Conservation (phyloP, 2,329 filamentous ascomycete species). For the Aspergillus oerlinghausenensis region DNA sequence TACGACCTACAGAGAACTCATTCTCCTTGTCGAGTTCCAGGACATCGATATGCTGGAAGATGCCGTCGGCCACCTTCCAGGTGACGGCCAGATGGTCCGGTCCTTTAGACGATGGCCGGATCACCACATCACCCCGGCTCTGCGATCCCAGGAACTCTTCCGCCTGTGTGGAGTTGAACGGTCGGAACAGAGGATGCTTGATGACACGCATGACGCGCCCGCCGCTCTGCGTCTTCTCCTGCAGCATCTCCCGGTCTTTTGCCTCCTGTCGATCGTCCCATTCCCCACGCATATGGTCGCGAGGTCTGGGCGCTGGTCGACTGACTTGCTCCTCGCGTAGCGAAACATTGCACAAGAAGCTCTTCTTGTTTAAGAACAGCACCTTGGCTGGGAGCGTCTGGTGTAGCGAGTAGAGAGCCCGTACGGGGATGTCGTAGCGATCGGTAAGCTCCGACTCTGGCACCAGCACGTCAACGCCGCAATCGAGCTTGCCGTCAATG, state of each 20-base stretch:
- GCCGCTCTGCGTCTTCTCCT: slow-evolving; percentile 79
- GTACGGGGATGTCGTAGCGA: slow-evolving; percentile 61
- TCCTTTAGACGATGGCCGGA: slow-evolving; percentile 90
- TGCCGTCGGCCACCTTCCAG: slow-evolving; percentile 93
- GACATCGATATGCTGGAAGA: slow-evolving; percentile 98
- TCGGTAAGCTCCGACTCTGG: slow-evolving; percentile 77
- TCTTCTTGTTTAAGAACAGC: slow-evolving; percentile 78
- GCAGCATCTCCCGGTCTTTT: slow-evolving; percentile 74
- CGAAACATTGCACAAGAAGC: slow-evolving; percentile 77
- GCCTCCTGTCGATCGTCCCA: slow-evolving; percentile 85
- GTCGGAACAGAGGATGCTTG: slow-evolving; percentile 93
- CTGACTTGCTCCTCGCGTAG: slow-evolving; percentile 77
- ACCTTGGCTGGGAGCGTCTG: slow-evolving; percentile 89
- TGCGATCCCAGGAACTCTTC: slow-evolving; percentile 90
- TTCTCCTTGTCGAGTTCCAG: slow-evolving; percentile 95
- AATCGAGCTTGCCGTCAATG: slow-evolving; percentile 89
- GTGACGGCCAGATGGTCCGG: slow-evolving; percentile 93
- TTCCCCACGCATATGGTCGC: slow-evolving; percentile 70
- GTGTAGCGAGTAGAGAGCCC: slow-evolving; percentile 68
- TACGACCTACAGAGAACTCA: slow-evolving; percentile 86
- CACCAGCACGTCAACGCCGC: slow-evolving; percentile 84
- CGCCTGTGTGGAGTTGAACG: slow-evolving; percentile 87
- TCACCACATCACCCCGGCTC: slow-evolving; percentile 82
- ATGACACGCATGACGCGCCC: slow-evolving; percentile 90
- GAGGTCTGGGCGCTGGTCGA: slow-evolving; percentile 63